Evolutionary conservation across 768 basidiomycete species (phyloP).

Genomic region (Lactarius psammicola): DNA sequence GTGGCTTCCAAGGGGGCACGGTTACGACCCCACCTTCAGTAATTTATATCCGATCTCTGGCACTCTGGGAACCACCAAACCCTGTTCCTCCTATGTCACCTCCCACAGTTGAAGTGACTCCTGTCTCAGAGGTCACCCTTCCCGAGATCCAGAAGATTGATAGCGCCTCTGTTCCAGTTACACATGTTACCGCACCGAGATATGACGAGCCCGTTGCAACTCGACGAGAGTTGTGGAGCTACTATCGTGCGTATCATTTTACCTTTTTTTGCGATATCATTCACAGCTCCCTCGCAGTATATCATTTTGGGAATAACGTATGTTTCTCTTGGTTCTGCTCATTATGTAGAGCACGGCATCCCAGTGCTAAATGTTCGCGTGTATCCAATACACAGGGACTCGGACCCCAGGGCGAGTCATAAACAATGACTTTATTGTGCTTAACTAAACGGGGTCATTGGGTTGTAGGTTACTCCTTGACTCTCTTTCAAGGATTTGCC

Average conservation of each 20-base stretch:
- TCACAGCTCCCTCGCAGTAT: slow-evolving; percentile 46
- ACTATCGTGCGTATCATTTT: slow-evolving; percentile 54
- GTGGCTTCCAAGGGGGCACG: too few species aligned
- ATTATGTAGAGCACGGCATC: neutral
- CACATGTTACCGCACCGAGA: neutral
- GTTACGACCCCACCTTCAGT: too few species aligned
- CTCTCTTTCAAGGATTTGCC: slow-evolving; percentile 68
- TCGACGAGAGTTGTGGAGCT: slow-evolving; percentile 75
- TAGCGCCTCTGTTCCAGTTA: neutral
- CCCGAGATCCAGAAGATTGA: neutral
- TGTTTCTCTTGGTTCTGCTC: slow-evolving; percentile 23
- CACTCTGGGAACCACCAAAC: too few species aligned
- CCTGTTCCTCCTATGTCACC: too few species aligned
- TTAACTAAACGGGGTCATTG: neutral
- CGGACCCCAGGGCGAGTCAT: slow-evolving; percentile 45
- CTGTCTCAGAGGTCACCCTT: slow-evolving; percentile 1
- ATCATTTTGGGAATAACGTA: slow-evolving; percentile 78
- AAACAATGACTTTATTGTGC: neutral
- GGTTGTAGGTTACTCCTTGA: slow-evolving; percentile 55
- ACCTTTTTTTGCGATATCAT: slow-evolving; percentile 41
- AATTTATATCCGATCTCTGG: too few species aligned
- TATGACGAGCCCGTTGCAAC: slow-evolving; percentile 65
- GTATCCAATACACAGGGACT: slow-evolving; percentile 48
- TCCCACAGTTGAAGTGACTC: neutral
- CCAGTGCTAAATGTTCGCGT: slow-evolving; percentile 26